Base-by-base conservation (phyloP, 345 rosid species). In the Eutrema heterophyllum region DNA sequence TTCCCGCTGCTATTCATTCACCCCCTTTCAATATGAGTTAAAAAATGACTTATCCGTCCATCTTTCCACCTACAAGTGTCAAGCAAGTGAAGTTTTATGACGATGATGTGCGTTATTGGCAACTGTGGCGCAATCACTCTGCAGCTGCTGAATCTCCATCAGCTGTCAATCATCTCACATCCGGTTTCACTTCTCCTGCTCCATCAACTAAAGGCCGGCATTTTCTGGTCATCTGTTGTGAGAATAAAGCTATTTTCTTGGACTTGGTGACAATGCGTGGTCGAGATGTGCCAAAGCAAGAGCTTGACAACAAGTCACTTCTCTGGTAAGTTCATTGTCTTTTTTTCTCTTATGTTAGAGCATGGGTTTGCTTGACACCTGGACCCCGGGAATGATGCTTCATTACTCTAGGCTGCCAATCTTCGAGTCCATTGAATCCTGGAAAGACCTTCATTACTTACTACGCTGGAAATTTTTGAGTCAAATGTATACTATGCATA, bases 181-280 rank as follows among this genome's bases (percentile, higher is more conserved):
- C 94, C 1, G 84, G 90, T 27, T 95, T 92, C 78, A 62, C 92
- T 35, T 86, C 97, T 60, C 98, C 92, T 64, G 86, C 94, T 56
- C 89, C 97, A 2, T 87, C 99, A 2, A 95, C 91, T 52, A 95
- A 86, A 82, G 99, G 99, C 55, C 81, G 96, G 43, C 99, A 95
- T 86, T 95, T 92, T 81, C 90, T 92, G 79, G 98, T 95, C 41
- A 87, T 95, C 49, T 95, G 98, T 73, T 92, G 99, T 69, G 97
- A 87, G 85, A 92, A 92, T 77, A 95, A 92, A 78, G 98, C 97
- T 36, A 90, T 92, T 64, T 95, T 95, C 79, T 73, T 95, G 88
- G 99, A 95, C 63, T 80, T 95, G 87, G 99, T 92, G 51, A 88
- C 99, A 16, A 90, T 95, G 98, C 97, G 98, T 30, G 96, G 99